Base-by-base conservation (phyloP, 768 basidiomycete species). In the Boletales sp. region DNA sequence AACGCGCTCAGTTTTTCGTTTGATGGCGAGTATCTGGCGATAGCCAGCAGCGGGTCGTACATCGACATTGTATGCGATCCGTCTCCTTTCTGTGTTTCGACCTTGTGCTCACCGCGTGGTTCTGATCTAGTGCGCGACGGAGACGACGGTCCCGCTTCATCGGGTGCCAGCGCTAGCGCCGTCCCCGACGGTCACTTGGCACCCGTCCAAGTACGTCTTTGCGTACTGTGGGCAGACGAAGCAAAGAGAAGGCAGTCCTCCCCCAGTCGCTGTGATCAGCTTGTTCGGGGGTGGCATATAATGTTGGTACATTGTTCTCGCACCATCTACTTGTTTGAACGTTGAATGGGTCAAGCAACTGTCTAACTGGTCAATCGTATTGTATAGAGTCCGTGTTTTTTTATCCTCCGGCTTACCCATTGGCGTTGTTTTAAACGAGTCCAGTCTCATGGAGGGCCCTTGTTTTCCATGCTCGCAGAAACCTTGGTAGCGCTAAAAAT, bases 191-290 rank as follows among this genome's bases (percentile, higher is more conserved):
- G 88, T 91, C 3, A 70, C 81, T 2, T 90, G 88, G 88, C 89
- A 90, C 65, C 88, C 89, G 5, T 87, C 84, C 7, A 86, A 82
- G 67, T 83, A 87, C 57, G 78, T 83, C n/a, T 79, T 89, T 46
- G 88, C 88, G 3, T 90, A 88, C 57, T 90, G 87, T 60, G 88
- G 87, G 3, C 87, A 89, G 58, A 86, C 82, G 4, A 84, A 82
- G 55, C 61, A 71, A 41, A 78, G 77, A 42, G 85, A 89, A 69
- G 84, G 79, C 19, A 78, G 75, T 5, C 82, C 85, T 28, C 78
- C 80, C 14, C 81, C 87, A 18, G 75, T 77, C 1, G 84, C 86
- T 10, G 77, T 86, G 31, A 74, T 91, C 49, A 87, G 87, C 60
- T 69, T 90, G 55, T 91, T 90, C 58, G 87, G 87, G 31, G 63